Conservation (phyloP, 164 flowering plant species). For the Annona squamosa region DNA sequence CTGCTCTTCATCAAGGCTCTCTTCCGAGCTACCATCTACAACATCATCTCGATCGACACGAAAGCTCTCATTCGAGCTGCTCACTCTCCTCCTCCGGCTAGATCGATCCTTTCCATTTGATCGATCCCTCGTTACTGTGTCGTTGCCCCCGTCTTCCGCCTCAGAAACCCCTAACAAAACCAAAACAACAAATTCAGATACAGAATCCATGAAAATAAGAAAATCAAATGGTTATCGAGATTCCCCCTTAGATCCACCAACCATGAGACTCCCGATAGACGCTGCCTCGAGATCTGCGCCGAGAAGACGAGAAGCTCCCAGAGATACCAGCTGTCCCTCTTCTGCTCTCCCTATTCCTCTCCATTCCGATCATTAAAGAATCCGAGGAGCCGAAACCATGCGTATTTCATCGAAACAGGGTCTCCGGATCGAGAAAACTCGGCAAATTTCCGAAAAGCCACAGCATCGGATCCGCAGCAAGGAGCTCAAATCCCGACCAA, state of each 20-base stretch:
- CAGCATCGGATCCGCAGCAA: background rate
- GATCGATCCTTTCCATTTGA: constrained; percentile 7
- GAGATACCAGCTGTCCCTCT: constrained; percentile 1
- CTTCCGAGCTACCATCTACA: constrained; percentile 10
- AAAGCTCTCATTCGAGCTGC: constrained; percentile 4
- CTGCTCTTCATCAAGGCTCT: constrained; percentile 10
- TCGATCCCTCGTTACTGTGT: constrained; percentile 4
- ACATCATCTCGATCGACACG: constrained; percentile 7
- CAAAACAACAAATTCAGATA: background rate
- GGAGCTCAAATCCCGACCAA: background rate
- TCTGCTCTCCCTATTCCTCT: constrained; percentile 18
- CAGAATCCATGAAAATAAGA: background rate
- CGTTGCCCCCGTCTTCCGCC: constrained; percentile 9
- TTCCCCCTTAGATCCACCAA: background rate
- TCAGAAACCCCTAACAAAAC: constrained; percentile 2
- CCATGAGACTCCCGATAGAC: constrained; percentile 3
- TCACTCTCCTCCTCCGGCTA: constrained; percentile 9
- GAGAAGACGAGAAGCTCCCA: constrained; percentile 10
- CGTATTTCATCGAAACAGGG: constrained; percentile 1
- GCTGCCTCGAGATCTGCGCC: constrained; percentile 14
- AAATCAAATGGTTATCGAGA: background rate
- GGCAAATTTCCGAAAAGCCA: background rate
- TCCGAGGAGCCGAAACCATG: background rate
- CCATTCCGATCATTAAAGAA: constrained; percentile 9
- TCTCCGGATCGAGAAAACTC: background rate